A percentile compares a stretch with the other conserved stretches of the same genome.
These are phyloP conservation scores for Pyrus bretschneideri DNA, from an alignment of 306 rosid genomes.

Conservation along the genomic window DNA sequence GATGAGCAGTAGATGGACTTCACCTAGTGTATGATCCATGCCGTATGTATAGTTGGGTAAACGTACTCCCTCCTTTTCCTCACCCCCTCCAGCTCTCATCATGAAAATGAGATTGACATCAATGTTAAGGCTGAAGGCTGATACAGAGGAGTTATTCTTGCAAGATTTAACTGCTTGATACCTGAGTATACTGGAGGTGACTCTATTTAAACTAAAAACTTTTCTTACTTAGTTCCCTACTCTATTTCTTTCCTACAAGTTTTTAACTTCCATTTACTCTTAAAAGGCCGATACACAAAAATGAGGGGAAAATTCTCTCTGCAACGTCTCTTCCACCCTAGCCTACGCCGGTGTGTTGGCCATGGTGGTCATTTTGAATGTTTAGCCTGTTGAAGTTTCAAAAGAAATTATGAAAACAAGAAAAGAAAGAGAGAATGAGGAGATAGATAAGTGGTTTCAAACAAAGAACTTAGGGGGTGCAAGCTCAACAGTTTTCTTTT, in stretches of 20 bases:
- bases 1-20: background rate
- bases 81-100: background rate
- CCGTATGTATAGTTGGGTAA: background rate
- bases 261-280: background rate
- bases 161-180: background rate
- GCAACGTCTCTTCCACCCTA: background rate
- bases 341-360: background rate
- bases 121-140: background rate
- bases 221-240: background rate
- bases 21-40: background rate
- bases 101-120: background rate
- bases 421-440: background rate
- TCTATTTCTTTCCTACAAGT: background rate
- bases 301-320: background rate
- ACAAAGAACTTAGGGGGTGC: background rate
- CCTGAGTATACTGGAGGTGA: background rate
- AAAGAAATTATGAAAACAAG: background rate
- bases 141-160: background rate
- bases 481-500: background rate
- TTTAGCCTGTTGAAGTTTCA: background rate
- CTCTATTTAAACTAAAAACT: background rate
- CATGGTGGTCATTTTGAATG: background rate
- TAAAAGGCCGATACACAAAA: background rate
- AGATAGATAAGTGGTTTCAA: background rate
- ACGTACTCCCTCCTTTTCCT: background rate